Evolutionary conservation across 805 yeast genomes (phyloP), one percentile per base, ranked within the genome.

Genomic region (Ogataea wickerhamii): DNA sequence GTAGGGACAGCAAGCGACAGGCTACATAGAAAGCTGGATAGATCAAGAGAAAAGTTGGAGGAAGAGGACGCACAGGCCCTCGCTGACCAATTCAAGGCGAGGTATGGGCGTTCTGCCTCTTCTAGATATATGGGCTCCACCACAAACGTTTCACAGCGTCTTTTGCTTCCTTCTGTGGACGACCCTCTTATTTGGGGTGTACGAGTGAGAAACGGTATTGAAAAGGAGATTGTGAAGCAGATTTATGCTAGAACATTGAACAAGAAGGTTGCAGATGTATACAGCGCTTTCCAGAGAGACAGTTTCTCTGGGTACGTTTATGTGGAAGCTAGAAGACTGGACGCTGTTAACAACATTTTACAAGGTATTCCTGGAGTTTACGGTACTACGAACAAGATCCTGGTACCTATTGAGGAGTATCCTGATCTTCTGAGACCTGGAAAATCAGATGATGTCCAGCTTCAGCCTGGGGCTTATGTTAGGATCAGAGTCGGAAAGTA

Each of bases 101-200:
- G 95, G 55, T 93, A 93, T 63, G 94, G 98, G 45, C 82, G 95
- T 53, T 76, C 87, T 3, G 78, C 87, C 27, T 74, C 84, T 5
- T 77, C 83, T 25, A 84, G 84, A 45, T 89, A 84, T 63, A 75
- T 94, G 55, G 96, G 95, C 32, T 74, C 76, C 29, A 83, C 87
- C 38, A 87, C 88, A 23, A 76, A 82, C 32, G 96, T 91, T 10
- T 93, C 98, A 5, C 98, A 93, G 61, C 82, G 95, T 56, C 76
- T 93, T 52, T 72, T 93, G 51, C 73, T 93, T 63, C 98, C 98
- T 10, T 87, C 97, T 22, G 95, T 93, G 41, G 87, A 89, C 53
- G 97, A 93, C 58, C 98, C 98, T 6, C 80, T 87, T 38, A 87
- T 93, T 52, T 93, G 96, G 85, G 98, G 96, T 56, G 78, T 93